Evolutionary conservation across 2,329 filamentous ascomycete genomes (phyloP).

Genomic region (Aspergillus sp.): DNA sequence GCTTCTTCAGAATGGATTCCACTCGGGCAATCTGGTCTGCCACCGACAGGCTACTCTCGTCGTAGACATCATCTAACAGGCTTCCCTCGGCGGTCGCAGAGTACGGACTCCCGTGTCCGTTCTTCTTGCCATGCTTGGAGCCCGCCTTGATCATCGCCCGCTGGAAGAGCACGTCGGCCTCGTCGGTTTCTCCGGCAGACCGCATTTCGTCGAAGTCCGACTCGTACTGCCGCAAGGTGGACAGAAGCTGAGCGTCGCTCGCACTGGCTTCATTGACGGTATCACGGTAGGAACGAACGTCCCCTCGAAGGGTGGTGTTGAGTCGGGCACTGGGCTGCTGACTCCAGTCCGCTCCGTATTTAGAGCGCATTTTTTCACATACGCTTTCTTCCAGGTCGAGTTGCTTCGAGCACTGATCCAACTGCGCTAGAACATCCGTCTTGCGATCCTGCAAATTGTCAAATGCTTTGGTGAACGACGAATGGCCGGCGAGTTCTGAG

Average conservation of each 20-base stretch:
- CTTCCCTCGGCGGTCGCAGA: constrained; percentile 65
- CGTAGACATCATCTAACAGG: constrained; percentile 88
- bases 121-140: constrained; percentile 56
- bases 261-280: constrained; percentile 85
- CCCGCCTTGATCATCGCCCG: constrained; percentile 78
- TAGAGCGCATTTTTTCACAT: constrained; percentile 98
- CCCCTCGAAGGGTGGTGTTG: constrained; percentile 80
- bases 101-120: constrained; percentile 60
- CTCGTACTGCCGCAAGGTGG: constrained; percentile 82
- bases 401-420: constrained; percentile 82
- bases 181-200: constrained; percentile 78
- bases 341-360: constrained; percentile 94
- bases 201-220: constrained; percentile 94
- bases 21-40: constrained; percentile 85
- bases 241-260: constrained; percentile 80
- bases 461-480: constrained; percentile 74
- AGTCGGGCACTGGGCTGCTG: constrained; percentile 91
- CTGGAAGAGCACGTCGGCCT: constrained; percentile 86
- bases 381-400: constrained; percentile 96
- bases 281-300: constrained; percentile 83
- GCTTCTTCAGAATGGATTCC: constrained; percentile 84
- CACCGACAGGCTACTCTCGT: constrained; percentile 75
- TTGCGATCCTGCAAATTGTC: constrained; percentile 77
- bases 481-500: constrained; percentile 83
- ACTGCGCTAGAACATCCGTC: constrained; percentile 65